Conservation (phyloP, 2,329 filamentous ascomycete genomes). For the Allantophomopsis cytisporea region DNA sequence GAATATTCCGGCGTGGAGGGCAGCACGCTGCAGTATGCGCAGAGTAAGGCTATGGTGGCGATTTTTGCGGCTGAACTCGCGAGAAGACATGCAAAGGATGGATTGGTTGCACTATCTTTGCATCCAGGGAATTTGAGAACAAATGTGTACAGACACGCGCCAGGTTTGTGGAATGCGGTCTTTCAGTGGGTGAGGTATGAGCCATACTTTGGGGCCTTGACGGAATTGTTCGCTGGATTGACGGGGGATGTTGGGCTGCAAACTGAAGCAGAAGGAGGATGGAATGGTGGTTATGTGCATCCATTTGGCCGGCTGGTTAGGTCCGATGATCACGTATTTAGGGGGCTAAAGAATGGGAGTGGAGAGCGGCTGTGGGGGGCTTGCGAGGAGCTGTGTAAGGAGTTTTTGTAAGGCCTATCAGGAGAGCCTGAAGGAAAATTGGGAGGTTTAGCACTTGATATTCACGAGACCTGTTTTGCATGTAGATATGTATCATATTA, state of each 20-base stretch:
- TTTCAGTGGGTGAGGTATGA: slow-evolving; percentile 6
- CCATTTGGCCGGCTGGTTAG: slow-evolving; percentile 8
- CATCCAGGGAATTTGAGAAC: slow-evolving; percentile 16
- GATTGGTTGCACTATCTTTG: slow-evolving; percentile 7
- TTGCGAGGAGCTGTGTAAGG: slow-evolving; percentile 24
- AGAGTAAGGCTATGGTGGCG: no score
- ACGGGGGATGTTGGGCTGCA: slow-evolving; percentile 9
- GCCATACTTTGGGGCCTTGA: slow-evolving; percentile 15
- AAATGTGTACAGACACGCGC: slow-evolving; percentile 7
- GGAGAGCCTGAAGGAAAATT: no score
- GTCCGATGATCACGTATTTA: slow-evolving; percentile 16
- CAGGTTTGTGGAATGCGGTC: slow-evolving; percentile 4
- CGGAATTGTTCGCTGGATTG: slow-evolving; percentile 15
- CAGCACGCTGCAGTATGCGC: no score
- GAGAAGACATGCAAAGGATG: background rate
- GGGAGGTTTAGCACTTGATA: no score
- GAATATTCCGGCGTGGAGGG: background rate
- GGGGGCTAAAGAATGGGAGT: slow-evolving; percentile 21
- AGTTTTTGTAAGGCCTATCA: slow-evolving; percentile 9
- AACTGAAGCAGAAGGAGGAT: slow-evolving; percentile 11
- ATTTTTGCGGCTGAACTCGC: background rate
- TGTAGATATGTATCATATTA: no score
- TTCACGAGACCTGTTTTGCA: no score
- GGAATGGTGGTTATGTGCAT: slow-evolving; percentile 7
- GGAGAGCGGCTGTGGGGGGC: slow-evolving; percentile 28